phyloP scores from a whole-genome alignment of 805 yeast genomes.

The Wickerhamomyces kurtzmanii region DNA sequence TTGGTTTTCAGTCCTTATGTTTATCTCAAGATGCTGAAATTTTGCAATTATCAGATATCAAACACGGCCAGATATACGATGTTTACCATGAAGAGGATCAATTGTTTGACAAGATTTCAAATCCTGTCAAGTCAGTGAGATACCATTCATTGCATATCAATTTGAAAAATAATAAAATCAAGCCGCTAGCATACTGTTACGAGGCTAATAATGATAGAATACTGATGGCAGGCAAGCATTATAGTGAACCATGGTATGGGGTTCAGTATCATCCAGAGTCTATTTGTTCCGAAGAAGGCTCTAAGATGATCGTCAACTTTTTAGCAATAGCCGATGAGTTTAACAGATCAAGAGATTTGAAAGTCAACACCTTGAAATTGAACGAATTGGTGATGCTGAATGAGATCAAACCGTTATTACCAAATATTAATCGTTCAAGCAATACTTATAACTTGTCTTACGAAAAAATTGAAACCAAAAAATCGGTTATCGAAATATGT shows the following conservation, averaged over 20 bases:
- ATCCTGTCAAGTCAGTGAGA: slow-evolving; percentile 58
- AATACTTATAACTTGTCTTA: neutral
- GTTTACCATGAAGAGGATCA: slow-evolving; percentile 25
- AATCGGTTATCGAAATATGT: slow-evolving; percentile 37
- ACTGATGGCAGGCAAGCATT: slow-evolving; percentile 76
- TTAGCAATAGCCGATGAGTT: slow-evolving; percentile 12
- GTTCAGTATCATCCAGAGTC: slow-evolving; percentile 98
- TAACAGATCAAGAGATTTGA: slow-evolving; percentile 15
- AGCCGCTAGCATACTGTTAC: slow-evolving; percentile 55
- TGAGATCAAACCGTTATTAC: slow-evolving; percentile 11
- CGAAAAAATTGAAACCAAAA: slow-evolving; percentile 1
- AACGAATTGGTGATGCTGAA: slow-evolving; percentile 3
- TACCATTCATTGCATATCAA: slow-evolving; percentile 76
- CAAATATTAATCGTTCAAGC: neutral
- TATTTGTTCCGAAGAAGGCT: slow-evolving; percentile 69
- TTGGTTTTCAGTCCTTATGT: slow-evolving; percentile 86
- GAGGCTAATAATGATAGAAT: slow-evolving; percentile 31
- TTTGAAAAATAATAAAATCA: slow-evolving; percentile 19
- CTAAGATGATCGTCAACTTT: slow-evolving; percentile 49
- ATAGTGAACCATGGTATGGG: slow-evolving; percentile 63
- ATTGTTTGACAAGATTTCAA: slow-evolving; percentile 31
- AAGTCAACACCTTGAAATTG: slow-evolving; percentile 6
- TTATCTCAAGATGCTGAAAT: slow-evolving; percentile 49
- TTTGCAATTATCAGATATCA: slow-evolving; percentile 41
- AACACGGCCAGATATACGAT: slow-evolving; percentile 78